Evolutionary conservation across 2,329 filamentous ascomycete genomes (phyloP).

Genomic region (Stenocarpella maydis): DNA sequence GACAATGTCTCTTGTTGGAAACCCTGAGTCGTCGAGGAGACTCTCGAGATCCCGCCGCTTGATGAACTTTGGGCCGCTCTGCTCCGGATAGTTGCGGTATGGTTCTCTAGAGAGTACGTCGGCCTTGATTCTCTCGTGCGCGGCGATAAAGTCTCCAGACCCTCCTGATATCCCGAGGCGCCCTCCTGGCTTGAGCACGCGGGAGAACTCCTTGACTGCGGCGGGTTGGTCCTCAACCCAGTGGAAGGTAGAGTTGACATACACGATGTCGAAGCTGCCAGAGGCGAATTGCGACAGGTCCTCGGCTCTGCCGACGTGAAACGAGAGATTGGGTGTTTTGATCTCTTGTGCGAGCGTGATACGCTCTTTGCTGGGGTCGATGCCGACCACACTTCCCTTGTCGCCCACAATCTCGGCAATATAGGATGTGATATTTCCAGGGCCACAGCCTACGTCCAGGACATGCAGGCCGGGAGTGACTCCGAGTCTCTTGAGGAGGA

Average conservation of each 20-base stretch:
- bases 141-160: conserved; percentile 38
- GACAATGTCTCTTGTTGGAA: conserved; percentile 37
- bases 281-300: conserved; percentile 33
- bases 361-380: conserved; percentile 47
- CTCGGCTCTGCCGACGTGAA: conserved; percentile 10
- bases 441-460: conserved; percentile 47
- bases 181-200: conserved; percentile 40
- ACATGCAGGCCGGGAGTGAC: conserved; percentile 38
- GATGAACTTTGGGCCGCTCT: conserved; percentile 40
- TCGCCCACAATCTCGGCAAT: conserved; percentile 40
- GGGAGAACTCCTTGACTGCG: conserved; percentile 38
- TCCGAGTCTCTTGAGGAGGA: conserved; percentile 39
- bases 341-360: conserved; percentile 36
- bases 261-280: conserved; percentile 40
- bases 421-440: conserved; percentile 42
- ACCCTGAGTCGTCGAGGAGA: conserved; percentile 38
- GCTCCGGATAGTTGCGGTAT: conserved; percentile 39
- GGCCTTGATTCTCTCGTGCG: conserved; percentile 38
- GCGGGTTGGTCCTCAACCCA: conserved; percentile 41
- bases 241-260: conserved; percentile 42
- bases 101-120: conserved; percentile 41
- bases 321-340: background rate
- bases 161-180: conserved; percentile 24
- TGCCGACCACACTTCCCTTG: conserved; percentile 36
- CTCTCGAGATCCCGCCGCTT: conserved; percentile 38